Conservation (phyloP, 208 protist genomes). For the Endotrypanum monterogeii region DNA sequence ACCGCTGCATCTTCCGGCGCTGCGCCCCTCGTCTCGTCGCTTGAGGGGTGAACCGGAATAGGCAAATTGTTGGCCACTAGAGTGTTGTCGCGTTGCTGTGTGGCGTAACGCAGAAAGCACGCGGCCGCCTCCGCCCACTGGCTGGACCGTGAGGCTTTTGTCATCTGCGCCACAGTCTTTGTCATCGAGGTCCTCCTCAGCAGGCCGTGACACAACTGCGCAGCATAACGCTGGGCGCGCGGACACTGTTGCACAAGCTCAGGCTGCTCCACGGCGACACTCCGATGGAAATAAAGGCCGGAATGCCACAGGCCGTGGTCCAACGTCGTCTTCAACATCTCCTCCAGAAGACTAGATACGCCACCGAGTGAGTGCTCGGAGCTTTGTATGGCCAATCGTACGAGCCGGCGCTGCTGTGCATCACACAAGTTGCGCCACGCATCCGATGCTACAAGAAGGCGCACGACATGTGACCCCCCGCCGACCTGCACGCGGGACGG, state of each 20-base stretch:
- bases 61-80: neutral
- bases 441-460: constrained; percentile 51
- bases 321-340: constrained; percentile 48
- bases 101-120: constrained; percentile 50
- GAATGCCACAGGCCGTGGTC: constrained; percentile 56
- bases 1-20: neutral
- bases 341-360: constrained; percentile 36
- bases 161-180: constrained; percentile 43
- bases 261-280: constrained; percentile 51
- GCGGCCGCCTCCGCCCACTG: constrained; percentile 52
- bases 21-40: neutral
- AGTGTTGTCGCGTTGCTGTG: neutral
- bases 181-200: constrained; percentile 48
- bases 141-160: constrained; percentile 34
- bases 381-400: constrained; percentile 47
- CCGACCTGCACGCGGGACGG: constrained; percentile 41
- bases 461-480: constrained; percentile 59
- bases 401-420: constrained; percentile 39
- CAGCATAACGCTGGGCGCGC: constrained; percentile 46
- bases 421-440: constrained; percentile 47
- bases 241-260: constrained; percentile 39
- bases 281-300: constrained; percentile 63
- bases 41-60: neutral
- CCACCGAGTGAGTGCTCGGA: constrained; percentile 16
- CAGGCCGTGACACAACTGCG: constrained; percentile 50